These are phyloP conservation scores for Fistulifera pelliculosa DNA, from an alignment of 108 stramenopile species.

Conservation along the genomic window DNA sequence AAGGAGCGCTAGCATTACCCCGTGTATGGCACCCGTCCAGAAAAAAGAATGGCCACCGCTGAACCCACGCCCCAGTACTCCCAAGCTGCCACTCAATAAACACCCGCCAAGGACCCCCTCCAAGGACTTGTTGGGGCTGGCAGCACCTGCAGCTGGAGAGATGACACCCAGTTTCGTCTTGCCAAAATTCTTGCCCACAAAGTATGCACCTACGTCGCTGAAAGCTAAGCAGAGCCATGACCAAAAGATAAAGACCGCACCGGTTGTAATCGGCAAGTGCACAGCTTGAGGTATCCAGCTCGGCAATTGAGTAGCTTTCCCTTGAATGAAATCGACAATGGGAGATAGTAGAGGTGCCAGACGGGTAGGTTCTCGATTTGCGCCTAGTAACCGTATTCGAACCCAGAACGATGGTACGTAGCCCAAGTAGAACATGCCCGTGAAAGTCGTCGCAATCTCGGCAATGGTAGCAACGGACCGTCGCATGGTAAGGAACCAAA, in stretches of 20 bases:
- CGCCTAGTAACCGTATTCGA: constrained; percentile 60
- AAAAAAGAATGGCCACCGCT: constrained; percentile 86
- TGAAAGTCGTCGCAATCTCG: constrained; percentile 93
- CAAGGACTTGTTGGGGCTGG: constrained; percentile 94
- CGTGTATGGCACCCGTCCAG: constrained; percentile 80
- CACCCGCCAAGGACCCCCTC: constrained; percentile 92
- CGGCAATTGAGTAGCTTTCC: constrained; percentile 36
- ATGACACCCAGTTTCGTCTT: constrained; percentile 72
- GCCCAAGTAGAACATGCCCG: constrained; percentile 95
- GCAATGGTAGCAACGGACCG: constrained; percentile 62
- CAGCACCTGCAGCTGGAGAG: constrained; percentile 80
- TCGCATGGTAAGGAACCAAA: constrained; percentile 87
- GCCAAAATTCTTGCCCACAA: constrained; percentile 77
- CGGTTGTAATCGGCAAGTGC: constrained; percentile 73
- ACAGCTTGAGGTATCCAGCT: constrained; percentile 48
- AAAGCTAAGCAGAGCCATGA: constrained; percentile 91
- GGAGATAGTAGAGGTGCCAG: constrained; percentile 47
- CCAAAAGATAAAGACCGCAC: constrained; percentile 92
- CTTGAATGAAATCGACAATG: constrained; percentile 37
- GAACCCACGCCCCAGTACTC: constrained; percentile 84
- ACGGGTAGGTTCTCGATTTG: constrained; percentile 47
- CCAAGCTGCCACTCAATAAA: constrained; percentile 44
- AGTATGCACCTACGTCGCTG: constrained; percentile 91
- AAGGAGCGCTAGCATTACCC: constrained; percentile 61
- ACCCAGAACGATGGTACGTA: constrained; percentile 95